These are phyloP conservation scores for Flueggea neowawraea DNA, from an alignment of 441 rosid genomes.

Conservation along the genomic window DNA sequence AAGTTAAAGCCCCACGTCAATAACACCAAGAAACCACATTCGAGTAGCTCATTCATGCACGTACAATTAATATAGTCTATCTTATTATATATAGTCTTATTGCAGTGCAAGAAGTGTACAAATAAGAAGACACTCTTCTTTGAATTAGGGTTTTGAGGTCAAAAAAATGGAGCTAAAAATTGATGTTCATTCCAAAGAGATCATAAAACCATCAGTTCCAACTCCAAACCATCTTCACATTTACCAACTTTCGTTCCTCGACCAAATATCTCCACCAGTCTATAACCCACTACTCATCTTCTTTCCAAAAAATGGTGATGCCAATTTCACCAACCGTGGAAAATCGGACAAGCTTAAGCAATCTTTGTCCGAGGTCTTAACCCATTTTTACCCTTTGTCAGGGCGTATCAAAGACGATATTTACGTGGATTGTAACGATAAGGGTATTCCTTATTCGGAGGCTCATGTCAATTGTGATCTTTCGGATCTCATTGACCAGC, in stretches of 20 bases:
- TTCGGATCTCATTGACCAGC: constrained; percentile 16
- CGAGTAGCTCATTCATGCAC: too few relatives aligned
- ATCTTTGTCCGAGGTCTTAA: constrained; percentile 17
- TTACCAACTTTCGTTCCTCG: constrained; percentile 18
- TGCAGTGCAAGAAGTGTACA: too few relatives aligned
- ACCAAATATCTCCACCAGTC: constrained; percentile 7
- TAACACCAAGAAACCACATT: too few relatives aligned
- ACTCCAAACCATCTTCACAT: constrained; percentile 9
- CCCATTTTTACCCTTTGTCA: constrained; percentile 15
- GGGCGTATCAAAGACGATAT: constrained; percentile 15
- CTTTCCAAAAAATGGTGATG: not conserved
- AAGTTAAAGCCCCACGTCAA: too few relatives aligned
- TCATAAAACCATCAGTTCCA: constrained; percentile 18
- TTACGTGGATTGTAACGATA: constrained; percentile 21
- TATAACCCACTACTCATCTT: constrained; percentile 16
- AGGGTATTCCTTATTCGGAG: constrained; percentile 17
- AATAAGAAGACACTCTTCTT: too few relatives aligned
- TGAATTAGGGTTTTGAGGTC: too few relatives aligned
- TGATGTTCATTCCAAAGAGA: constrained; percentile 15
- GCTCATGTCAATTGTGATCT: constrained; percentile 14
- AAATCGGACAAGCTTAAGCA: constrained; percentile 12
- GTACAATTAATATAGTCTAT: too few relatives aligned
- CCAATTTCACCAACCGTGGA: not conserved
- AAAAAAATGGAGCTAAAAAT: constrained; percentile 10
- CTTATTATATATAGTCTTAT: too few relatives aligned